Percentiles rank a stretch among this genome's conserved stretches.
Conservation (phyloP, 1,284 basidiomycete species). For the Melampsora americana region DNA sequence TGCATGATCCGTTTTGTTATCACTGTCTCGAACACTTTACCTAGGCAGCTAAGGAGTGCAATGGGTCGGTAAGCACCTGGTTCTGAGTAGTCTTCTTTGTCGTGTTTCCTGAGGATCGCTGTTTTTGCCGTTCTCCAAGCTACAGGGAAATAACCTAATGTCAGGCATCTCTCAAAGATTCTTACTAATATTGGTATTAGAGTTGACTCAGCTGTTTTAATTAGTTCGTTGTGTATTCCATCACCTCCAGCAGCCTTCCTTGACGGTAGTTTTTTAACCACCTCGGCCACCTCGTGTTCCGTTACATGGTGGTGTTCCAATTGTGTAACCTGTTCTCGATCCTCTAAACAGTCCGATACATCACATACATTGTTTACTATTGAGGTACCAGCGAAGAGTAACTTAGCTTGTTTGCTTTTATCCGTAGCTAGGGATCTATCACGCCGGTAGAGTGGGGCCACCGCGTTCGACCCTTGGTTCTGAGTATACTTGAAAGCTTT, state of each 20-base stretch:
- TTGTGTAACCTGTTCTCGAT: neutral
- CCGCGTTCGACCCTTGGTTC: neutral
- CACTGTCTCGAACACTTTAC: too few species aligned
- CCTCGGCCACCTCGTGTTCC: neutral
- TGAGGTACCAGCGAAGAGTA: neutral
- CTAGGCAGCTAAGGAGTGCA: conserved; percentile 1
- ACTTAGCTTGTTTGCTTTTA: too few species aligned
- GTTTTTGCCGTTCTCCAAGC: conserved; percentile 1
- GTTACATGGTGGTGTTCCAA: neutral
- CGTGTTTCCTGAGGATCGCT: neutral
- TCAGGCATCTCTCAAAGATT: neutral
- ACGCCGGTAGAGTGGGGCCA: neutral
- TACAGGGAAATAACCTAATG: neutral
- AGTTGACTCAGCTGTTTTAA: conserved; percentile 5
- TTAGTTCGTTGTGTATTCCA: neutral
- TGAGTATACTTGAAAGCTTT: neutral
- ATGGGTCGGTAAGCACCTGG: conserved; percentile 11
- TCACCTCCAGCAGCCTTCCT: neutral
- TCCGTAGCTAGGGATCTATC: neutral
- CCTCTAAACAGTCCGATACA: neutral
- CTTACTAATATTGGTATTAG: too few species aligned
- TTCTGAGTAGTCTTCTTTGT: neutral
- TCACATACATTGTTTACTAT: neutral
- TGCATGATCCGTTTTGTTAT: too few species aligned
- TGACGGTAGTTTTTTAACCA: too few species aligned